Evolutionary conservation across 768 basidiomycete species (phyloP), one percentile per base, ranked within the genome.

Genomic region (Lyophyllum decastes): DNA sequence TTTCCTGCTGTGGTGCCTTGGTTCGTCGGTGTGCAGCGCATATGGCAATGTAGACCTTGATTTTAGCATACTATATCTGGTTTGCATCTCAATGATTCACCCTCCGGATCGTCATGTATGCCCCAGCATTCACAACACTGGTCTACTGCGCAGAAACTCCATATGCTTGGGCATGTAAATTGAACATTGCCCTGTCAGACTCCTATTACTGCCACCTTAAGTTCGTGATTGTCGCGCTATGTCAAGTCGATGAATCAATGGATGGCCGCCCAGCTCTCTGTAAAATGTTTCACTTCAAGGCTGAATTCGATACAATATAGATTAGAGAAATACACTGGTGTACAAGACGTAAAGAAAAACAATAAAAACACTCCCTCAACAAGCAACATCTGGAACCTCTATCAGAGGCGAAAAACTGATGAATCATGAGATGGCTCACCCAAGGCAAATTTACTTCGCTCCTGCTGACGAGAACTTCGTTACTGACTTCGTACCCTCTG

Each of bases 401-500:
- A 27, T 59, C 19, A 61, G 43, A 12, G 25, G 11, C 10, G 14
- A 53, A 35, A 2, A 19, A 4, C 33, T 38, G 7, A 27, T 5
- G 16, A 25, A 16, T 33, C 12, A 22, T 17, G 45, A 12, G 22
- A 50, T 30, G 47, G 55, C 57, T 50, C 43, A 61, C 60, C 22
- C 22, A 49, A 38, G 24, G n/a, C n/a, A n/a, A n/a, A 46, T 63
- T 72, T 82, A 89, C 79, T 89, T 89, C 61, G 84, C 77, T 55
- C 83, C 83, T 34, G 89, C 82, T 66, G 86, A 88, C 62, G 89
- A 90, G 76, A 87, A 90, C 79, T 90, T 95, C 70, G 92, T 95
- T 63, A 94, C 93, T 49, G 89, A 90, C 77, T 94, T 94, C 60
- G 92, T 96, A 52, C 95, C 95, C 78, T 96, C 94, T 52, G 92